Evolutionary conservation across 257 asterid species (phyloP), one percentile per base, ranked within the genome.

Genomic region (Ehretia macrophylla): DNA sequence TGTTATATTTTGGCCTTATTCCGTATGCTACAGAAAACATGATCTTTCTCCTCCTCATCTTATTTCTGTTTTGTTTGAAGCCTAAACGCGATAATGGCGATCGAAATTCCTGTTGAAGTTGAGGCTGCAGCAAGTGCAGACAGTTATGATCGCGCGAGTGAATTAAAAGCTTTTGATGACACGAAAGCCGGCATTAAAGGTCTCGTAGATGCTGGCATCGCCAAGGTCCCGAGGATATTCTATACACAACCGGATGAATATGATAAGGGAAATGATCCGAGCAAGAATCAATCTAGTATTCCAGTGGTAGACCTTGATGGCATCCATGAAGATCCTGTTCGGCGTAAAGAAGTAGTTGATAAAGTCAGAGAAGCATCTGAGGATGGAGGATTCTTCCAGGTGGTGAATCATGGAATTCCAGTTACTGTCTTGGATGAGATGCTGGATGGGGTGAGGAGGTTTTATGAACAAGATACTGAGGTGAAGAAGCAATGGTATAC

Each of bases 351-450:
- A 14, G 11, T 42, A 1, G 47, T 42, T 2, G 47, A 42, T 2
- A 42, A 3, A 14, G 16, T 42, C 12, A 42, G 16, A 10, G 16
- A 42, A 2, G 47, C 47, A 10, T 11, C 8, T 11, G 52, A 58
- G 11, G 17, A 17, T 4, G 16, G 51, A 8, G 63, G 63, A 2
- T 58, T 58, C 39, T 58, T 58, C 39, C 63, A 58, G 17, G 50
- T 58, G 50, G 18, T 58, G n/a, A 58, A 58, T 58, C 63, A 58
- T 44, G 51, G 63, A 17, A 42, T 58, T 14, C 52, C 63, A 14
- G 52, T 0, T 11, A 16, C 6, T 39, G 63, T 42, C 12, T 18
- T 44, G 51, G 38, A 58, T n/a, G 63, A 42, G 17, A 58, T 58
- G 51, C 11, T 58, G 5, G 35, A 44, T 39, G 63, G 63, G 50